These are phyloP conservation scores for Artemisia argyi DNA, from an alignment of 129 eudicot species.

Conservation along the genomic window DNA sequence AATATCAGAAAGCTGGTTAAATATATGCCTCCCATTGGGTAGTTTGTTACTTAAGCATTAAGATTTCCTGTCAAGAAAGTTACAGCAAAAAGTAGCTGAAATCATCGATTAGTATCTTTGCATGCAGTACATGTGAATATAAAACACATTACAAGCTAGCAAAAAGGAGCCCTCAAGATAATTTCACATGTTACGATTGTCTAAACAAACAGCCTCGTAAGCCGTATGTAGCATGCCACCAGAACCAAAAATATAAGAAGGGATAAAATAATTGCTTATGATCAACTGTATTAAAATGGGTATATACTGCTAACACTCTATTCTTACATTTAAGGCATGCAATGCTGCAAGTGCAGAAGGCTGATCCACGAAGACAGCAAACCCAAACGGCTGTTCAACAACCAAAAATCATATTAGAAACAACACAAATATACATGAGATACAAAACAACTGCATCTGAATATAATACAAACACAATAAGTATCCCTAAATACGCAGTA, in stretches of 20 bases:
- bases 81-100: background rate
- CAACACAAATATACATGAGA: background rate
- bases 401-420: conserved; percentile 21
- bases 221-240: background rate
- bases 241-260: background rate
- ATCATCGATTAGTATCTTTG: background rate
- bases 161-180: background rate
- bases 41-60: conserved; percentile 1
- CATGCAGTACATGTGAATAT: too few species aligned
- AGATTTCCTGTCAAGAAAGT: background rate
- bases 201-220: conserved; percentile 3
- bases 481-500: background rate
- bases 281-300: conserved; percentile 7
- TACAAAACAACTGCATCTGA: background rate
- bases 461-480: background rate
- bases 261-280: background rate
- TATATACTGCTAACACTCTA: background rate
- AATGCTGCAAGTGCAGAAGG: conserved; percentile 82
- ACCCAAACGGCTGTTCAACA: conserved; percentile 87
- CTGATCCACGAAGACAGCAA: conserved; percentile 91
- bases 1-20: background rate
- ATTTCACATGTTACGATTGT: background rate
- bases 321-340: conserved; percentile 86
- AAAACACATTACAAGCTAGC: background rate
- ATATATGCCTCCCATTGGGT: background rate